A percentile compares a stretch with the other conserved stretches of the same genome.
Evolutionary conservation across 371 early-diverging fungal species (phyloP).

Genomic region (Lichtheimia corymbifera): DNA sequence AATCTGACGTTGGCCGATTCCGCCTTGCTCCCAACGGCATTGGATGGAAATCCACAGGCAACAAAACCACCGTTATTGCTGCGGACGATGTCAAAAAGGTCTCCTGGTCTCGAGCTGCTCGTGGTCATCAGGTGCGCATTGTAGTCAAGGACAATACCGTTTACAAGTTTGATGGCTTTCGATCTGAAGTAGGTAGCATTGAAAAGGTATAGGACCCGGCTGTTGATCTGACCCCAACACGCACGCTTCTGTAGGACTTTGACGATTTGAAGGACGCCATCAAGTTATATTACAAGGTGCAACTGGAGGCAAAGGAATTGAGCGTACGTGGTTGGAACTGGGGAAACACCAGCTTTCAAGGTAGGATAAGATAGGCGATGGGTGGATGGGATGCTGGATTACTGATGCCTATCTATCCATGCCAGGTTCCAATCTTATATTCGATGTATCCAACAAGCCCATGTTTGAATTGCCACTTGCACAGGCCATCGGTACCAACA

Average conservation of each 20-base stretch:
- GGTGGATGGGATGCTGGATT: no score
- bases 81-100: slow-evolving; percentile 70
- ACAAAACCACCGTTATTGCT: slow-evolving; percentile 64
- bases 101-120: slow-evolving; percentile 79
- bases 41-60: slow-evolving; percentile 76
- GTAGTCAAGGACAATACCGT: slow-evolving; percentile 68
- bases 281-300: slow-evolving; percentile 68
- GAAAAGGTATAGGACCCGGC: no score
- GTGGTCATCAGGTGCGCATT: slow-evolving; percentile 84
- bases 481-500: slow-evolving; percentile 86
- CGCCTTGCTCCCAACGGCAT: slow-evolving; percentile 79
- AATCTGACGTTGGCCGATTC: slow-evolving; percentile 59
- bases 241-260: slow-evolving; percentile 59
- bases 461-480: slow-evolving; percentile 92
- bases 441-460: slow-evolving; percentile 79
- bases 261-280: slow-evolving; percentile 75
- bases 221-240: not conserved
- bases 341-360: slow-evolving; percentile 90
- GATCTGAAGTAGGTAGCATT: slow-evolving; percentile 59
- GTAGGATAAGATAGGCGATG: slow-evolving; percentile 16
- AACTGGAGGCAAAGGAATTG: slow-evolving; percentile 81
- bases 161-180: slow-evolving; percentile 90
- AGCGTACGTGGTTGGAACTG: slow-evolving; percentile 96
- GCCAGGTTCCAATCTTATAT: slow-evolving; percentile 71
- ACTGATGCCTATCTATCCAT: no score